Evolutionary conservation across 148 eudicot species (phyloP).

Genomic region (Silene conica): DNA sequence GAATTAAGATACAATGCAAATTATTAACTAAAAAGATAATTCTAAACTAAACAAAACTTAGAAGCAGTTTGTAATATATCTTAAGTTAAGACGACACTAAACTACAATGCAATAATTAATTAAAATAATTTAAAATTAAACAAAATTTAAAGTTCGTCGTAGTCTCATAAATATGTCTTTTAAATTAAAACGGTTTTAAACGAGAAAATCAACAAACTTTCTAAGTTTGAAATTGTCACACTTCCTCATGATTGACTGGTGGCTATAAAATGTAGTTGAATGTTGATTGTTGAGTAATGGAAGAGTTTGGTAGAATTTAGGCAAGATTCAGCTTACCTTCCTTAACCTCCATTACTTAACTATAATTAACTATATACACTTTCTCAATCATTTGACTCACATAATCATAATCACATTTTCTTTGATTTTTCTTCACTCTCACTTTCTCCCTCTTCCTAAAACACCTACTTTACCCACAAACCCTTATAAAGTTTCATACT

Average conservation of each 20-base stretch:
- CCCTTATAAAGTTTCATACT: neutral
- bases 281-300: neutral
- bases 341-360: neutral
- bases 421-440: neutral
- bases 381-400: neutral
- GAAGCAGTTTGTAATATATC: too few species aligned
- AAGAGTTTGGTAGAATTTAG: constrained; percentile 21
- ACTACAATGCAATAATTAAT: too few species aligned
- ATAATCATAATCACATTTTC: neutral
- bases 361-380: too few species aligned
- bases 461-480: neutral
- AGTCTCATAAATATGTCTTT: too few species aligned
- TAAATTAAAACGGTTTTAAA: too few species aligned
- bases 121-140: too few species aligned
- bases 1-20: too few species aligned
- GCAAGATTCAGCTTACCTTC: constrained; percentile 24
- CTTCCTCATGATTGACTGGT: constrained; percentile 14
- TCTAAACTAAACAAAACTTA: too few species aligned
- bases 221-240: neutral
- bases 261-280: neutral
- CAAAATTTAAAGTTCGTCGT: too few species aligned
- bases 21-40: too few species aligned
- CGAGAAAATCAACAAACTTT: too few species aligned
- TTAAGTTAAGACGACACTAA: too few species aligned
- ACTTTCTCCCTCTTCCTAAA: constrained; percentile 1